Base-by-base conservation (phyloP, 495 filamentous ascomycete species). In the Jackrogersella multiformis region DNA sequence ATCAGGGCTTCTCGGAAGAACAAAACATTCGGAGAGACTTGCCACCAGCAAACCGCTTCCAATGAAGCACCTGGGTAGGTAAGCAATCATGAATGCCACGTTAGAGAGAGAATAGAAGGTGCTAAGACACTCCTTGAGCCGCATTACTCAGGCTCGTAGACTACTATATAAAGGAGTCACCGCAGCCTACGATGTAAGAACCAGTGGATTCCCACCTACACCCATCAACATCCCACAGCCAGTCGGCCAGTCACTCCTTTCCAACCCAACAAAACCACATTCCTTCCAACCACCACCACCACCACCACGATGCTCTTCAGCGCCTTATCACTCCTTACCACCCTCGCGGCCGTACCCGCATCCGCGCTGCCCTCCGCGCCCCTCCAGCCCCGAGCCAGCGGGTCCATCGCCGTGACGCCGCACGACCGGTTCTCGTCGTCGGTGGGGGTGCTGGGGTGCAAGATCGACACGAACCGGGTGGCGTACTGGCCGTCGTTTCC, bases 391-490 rank as follows among this genome's bases (percentile, higher is more conserved):
- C 61, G 66, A n/a, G 54, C 28, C 53, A 42, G 66, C 60, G 49
- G 53, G n/a, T 56, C 64, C 36, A 54, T 57, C 26, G 66, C 63
- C 51, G 34, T 73, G 18, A 76, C 74, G 6, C 74, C 72, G 6
- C 72, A 76, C 61, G 72, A 74, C 67, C 56, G 62, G 12, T 76
- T 56, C 64, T 74, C 71, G 5, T 73, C 69, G 5, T 74, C 72
- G 3, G 48, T 70, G 26, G 74, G 74, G 9, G 74, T 76, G 1
- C 65, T 74, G 0, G 74, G 74, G n/a, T 76, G 74, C 72, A 72
- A 73, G 69, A 73, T 74, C 72, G 52, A 76, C 70, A 61, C 61
- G 44, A 70, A 74, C 69, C 72, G 72, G n/a, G 69, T 70, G 15
- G 74, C 74, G n/a, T 76, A 76, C 72, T 76, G 74, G 74, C 74